Percentiles rank a stretch among this genome's conserved stretches.
phyloP scores from a whole-genome alignment of 2,329 filamentous ascomycete genomes.

The Hyphodiscus sp. region DNA sequence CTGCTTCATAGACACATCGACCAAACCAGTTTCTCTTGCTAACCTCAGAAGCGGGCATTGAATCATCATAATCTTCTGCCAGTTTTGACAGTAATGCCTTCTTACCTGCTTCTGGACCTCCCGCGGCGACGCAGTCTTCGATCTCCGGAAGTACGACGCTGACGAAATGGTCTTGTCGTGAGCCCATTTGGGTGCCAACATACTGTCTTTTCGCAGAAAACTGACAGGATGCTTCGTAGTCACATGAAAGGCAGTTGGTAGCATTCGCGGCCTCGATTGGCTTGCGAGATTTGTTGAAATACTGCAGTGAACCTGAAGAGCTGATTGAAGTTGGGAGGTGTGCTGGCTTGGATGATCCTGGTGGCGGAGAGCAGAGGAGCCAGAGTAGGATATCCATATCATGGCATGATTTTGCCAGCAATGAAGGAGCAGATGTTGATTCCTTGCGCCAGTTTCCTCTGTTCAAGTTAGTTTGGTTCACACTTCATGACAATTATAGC shows the following conservation, averaged over 20 bases:
- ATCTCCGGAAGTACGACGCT: slow-evolving; percentile 89
- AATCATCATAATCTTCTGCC: slow-evolving; percentile 47
- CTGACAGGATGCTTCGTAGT: slow-evolving; percentile 66
- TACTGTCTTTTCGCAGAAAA: slow-evolving; percentile 78
- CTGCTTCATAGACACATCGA: slow-evolving; percentile 87
- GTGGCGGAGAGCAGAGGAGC: slow-evolving; percentile 65
- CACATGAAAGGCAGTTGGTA: slow-evolving; percentile 83
- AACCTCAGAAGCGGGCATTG: slow-evolving; percentile 41
- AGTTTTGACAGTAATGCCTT: slow-evolving; percentile 33
- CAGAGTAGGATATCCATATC: slow-evolving; percentile 91
- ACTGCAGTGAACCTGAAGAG: slow-evolving; percentile 69
- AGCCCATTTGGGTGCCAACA: slow-evolving; percentile 42
- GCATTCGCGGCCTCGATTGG: slow-evolving; percentile 65
- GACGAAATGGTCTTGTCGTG: slow-evolving; percentile 65
- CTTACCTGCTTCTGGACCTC: slow-evolving; percentile 43
- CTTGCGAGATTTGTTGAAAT: slow-evolving; percentile 72
- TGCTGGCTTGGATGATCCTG: slow-evolving; percentile 35
- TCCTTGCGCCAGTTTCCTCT: slow-evolving; percentile 89
- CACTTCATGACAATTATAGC: slow-evolving; percentile 1
- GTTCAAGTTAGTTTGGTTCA: not conserved
- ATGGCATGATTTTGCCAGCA: slow-evolving; percentile 93
- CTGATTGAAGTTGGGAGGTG: slow-evolving; percentile 73
- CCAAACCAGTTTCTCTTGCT: slow-evolving; percentile 70
- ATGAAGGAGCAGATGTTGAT: slow-evolving; percentile 66
- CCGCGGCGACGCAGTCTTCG: slow-evolving; percentile 57